Evolutionary conservation across 2,329 filamentous ascomycete genomes (phyloP), one percentile per base, ranked within the genome.

Genomic region (Colletotrichum sp.): DNA sequence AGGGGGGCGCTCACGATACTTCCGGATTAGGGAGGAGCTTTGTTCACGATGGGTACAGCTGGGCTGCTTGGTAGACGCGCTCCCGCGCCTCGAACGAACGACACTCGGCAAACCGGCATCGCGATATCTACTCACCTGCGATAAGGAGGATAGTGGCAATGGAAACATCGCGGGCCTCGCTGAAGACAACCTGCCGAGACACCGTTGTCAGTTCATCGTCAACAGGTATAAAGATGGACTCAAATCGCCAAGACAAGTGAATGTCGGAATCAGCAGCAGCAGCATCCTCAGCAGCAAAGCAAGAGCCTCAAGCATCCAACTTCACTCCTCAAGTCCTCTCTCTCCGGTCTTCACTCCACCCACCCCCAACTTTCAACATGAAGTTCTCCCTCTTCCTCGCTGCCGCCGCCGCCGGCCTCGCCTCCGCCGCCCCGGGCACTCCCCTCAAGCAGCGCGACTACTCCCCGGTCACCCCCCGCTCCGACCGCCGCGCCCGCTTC

Each of bases 321-420:
- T 63, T 73, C 34, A 59, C 3, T 60, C 48, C 28, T 36, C 24
- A 21, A 39, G 24, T 10, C 52, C 36, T n/a, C 43, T 48, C n/a
- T 28, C 36, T 39, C n/a, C n/a, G 43, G 43, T 52, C 10, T 16
- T 21, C 21, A 34, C 32, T 55, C 36, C 30, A 10, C 7, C 36
- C 36, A n/a, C 18, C 18, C 18, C 7, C 3, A 13, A 7, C 7
- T 18, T 26, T 48, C 48, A 69, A 68, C 3, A 75, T 73, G 73
- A 75, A 79, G 77, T 76, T 69, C 72, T n/a, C 65, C 28, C 26
- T 65, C 60, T 66, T 78, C 63, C 65, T 79, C 55, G 75, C 74
- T 21, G 72, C 75, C 55, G 59, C 73, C 68, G 57, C 75, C 21
- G 75, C 73, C 16, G 75, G 75, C 75, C 63, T 78, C 15, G 75